A percentile compares a stretch with the other conserved stretches of the same genome.
Conservation (phyloP, 495 filamentous ascomycete genomes). For the Aspergillus incahuasiensis region DNA sequence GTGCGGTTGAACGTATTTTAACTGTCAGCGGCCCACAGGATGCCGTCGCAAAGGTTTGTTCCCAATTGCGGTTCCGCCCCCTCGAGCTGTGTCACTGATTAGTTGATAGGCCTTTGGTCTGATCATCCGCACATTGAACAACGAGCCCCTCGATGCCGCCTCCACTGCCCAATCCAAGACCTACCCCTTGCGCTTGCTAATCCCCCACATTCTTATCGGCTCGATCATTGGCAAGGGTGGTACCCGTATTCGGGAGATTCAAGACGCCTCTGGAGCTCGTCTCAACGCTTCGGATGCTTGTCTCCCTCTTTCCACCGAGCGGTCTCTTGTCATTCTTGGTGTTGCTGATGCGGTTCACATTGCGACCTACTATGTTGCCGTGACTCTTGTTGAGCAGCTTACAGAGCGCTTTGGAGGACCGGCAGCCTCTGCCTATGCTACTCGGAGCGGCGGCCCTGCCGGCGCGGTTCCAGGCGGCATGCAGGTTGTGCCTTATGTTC, state of each 20-base stretch:
- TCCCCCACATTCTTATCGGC: slow-evolving; percentile 95
- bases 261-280: slow-evolving; percentile 92
- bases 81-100: not conserved
- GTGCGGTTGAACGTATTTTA: slow-evolving; percentile 92
- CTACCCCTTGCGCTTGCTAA: slow-evolving; percentile 89
- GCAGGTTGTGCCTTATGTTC: slow-evolving; percentile 94
- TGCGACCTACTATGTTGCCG: slow-evolving; percentile 95
- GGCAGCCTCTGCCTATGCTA: slow-evolving; percentile 93
- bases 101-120: slow-evolving; percentile 80
- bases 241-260: slow-evolving; percentile 93
- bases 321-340: slow-evolving; percentile 90
- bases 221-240: slow-evolving; percentile 98
- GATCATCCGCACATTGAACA: slow-evolving; percentile 96
- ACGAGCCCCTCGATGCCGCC: slow-evolving; percentile 79
- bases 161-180: slow-evolving; percentile 94
- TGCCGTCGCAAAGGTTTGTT: slow-evolving; percentile 87
- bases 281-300: slow-evolving; percentile 95
- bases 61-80: not conserved
- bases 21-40: slow-evolving; percentile 95
- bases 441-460: slow-evolving; percentile 86
- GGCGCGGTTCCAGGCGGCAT: slow-evolving; percentile 93
- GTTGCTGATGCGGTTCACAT: slow-evolving; percentile 96
- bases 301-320: slow-evolving; percentile 88
- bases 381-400: slow-evolving; percentile 91
- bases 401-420: slow-evolving; percentile 94